Conservation (phyloP, 208 protist genomes). For the Trypanosoma mega region DNA sequence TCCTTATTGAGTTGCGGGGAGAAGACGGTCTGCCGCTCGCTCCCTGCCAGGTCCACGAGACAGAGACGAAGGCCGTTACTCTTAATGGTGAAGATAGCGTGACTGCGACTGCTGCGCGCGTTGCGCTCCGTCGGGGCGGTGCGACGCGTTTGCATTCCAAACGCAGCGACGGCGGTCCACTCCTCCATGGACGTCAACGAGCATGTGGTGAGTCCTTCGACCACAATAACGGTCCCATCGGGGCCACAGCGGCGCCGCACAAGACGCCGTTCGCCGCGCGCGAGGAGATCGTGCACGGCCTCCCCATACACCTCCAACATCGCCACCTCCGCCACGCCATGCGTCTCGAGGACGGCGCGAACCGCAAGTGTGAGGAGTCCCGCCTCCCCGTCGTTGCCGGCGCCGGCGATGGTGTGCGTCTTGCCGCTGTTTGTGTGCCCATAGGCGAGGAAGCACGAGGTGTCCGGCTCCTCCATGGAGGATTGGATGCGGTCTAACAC, state of each 20-base stretch:
- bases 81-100: slow-evolving; percentile 92
- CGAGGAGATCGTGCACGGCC: slow-evolving; percentile 75
- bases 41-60: slow-evolving; percentile 87
- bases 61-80: slow-evolving; percentile 72
- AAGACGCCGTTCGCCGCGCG: slow-evolving; percentile 49
- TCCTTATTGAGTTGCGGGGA: slow-evolving; percentile 84
- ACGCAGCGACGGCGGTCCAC: slow-evolving; percentile 67
- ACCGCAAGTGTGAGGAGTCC: slow-evolving; percentile 72
- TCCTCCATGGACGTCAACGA: slow-evolving; percentile 54
- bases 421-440: slow-evolving; percentile 90
- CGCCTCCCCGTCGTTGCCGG: slow-evolving; percentile 50
- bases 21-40: slow-evolving; percentile 82
- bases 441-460: slow-evolving; percentile 86
- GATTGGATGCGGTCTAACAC: slow-evolving; percentile 51
- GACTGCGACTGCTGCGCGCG: slow-evolving; percentile 88
- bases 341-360: slow-evolving; percentile 58
- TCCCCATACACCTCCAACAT: slow-evolving; percentile 90
- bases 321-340: slow-evolving; percentile 80
- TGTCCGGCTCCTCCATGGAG: slow-evolving; percentile 61
- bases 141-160: slow-evolving; percentile 74
- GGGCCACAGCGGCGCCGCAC: slow-evolving; percentile 39
- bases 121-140: slow-evolving; percentile 91
- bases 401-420: slow-evolving; percentile 83
- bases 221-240: slow-evolving; percentile 51
- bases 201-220: slow-evolving; percentile 74